A percentile compares a stretch with the other conserved stretches of the same genome.
Evolutionary conservation across 495 filamentous ascomycete genomes (phyloP).

Genomic region (Neurospora africana): DNA sequence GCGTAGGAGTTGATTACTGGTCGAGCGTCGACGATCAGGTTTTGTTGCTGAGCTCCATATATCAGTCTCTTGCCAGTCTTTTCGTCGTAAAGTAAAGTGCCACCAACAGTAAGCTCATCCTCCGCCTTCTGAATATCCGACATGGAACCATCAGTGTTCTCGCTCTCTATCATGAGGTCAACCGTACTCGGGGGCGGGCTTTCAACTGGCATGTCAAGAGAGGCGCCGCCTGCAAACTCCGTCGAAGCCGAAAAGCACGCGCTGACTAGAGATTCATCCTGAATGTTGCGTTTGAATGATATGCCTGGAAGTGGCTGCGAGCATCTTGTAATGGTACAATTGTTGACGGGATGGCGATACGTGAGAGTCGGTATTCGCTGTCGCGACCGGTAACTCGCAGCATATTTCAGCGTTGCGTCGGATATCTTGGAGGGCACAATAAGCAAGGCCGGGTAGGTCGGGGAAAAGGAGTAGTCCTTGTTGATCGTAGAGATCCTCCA

Average conservation of each 20-base stretch:
- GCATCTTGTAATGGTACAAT: conserved; percentile 90
- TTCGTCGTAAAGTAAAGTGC: conserved; percentile 33
- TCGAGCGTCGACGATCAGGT: conserved; percentile 92
- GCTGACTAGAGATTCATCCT: conserved; percentile 88
- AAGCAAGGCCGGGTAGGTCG: conserved; percentile 86
- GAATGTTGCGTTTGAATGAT: conserved; percentile 78
- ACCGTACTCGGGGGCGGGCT: conserved; percentile 52
- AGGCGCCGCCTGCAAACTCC: conserved; percentile 14
- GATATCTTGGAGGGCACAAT: conserved; percentile 81
- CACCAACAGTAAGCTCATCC: conserved; percentile 55
- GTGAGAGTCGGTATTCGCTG: conserved; percentile 78
- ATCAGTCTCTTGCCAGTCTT: conserved; percentile 45
- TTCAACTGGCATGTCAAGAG: conserved; percentile 16
- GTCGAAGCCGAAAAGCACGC: conserved; percentile 82
- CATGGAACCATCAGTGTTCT: conserved; percentile 26
- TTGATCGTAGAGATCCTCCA: conserved; percentile 94
- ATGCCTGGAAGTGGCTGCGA: conserved; percentile 89
- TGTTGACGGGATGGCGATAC: conserved; percentile 93
- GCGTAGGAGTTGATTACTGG: conserved; percentile 92
- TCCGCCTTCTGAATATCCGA: conserved; percentile 58
- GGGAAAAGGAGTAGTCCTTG: conserved; percentile 74
- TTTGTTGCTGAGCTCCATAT: conserved; percentile 89
- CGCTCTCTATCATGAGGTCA: conserved; percentile 34
- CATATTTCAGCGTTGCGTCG: conserved; percentile 93
- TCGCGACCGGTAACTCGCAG: conserved; percentile 76